Conservation (phyloP, 2,329 filamentous ascomycete species). For the Remersonia thermophila region DNA sequence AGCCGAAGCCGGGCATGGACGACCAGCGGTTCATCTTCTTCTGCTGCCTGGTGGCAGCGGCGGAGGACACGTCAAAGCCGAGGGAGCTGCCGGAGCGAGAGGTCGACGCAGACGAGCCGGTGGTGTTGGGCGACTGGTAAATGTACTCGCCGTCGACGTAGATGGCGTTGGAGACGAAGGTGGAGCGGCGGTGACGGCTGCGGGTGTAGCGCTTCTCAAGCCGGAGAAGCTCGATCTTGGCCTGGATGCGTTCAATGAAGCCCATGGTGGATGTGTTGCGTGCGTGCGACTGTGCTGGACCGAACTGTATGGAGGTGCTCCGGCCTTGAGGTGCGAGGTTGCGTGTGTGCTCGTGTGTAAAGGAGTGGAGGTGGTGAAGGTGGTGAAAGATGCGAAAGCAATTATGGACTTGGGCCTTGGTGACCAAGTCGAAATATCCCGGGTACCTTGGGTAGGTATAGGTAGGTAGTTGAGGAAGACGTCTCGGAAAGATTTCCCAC, state of each 20-base stretch:
- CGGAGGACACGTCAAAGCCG: not conserved
- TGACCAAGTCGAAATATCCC: too few relatives aligned
- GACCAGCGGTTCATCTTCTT: constrained; percentile 44
- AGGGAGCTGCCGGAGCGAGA: constrained; percentile 20
- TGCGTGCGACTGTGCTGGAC: too few relatives aligned
- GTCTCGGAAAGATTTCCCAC: too few relatives aligned
- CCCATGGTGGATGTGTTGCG: constrained; percentile 28
- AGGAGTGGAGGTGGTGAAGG: too few relatives aligned
- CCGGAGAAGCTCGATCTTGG: constrained; percentile 78
- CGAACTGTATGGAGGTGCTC: too few relatives aligned
- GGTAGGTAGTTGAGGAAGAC: too few relatives aligned
- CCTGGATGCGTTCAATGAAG: constrained; percentile 47
- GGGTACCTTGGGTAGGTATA: too few relatives aligned
- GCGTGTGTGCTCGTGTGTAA: not conserved
- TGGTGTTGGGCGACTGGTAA: constrained; percentile 53
- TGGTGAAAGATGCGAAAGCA: too few relatives aligned
- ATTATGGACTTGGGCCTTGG: too few relatives aligned
- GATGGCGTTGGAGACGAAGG: constrained; percentile 75
- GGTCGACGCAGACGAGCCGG: constrained; percentile 41
- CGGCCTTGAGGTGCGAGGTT: constrained; percentile 8
- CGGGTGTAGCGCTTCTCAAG: constrained; percentile 92
- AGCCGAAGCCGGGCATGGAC: constrained; percentile 43
- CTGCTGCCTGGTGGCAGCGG: constrained; percentile 14
- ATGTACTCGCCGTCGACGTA: constrained; percentile 96
- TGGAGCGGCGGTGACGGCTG: constrained; percentile 72